Conservation (phyloP, 2,329 filamentous ascomycete genomes). For the Massarina eburnea region DNA sequence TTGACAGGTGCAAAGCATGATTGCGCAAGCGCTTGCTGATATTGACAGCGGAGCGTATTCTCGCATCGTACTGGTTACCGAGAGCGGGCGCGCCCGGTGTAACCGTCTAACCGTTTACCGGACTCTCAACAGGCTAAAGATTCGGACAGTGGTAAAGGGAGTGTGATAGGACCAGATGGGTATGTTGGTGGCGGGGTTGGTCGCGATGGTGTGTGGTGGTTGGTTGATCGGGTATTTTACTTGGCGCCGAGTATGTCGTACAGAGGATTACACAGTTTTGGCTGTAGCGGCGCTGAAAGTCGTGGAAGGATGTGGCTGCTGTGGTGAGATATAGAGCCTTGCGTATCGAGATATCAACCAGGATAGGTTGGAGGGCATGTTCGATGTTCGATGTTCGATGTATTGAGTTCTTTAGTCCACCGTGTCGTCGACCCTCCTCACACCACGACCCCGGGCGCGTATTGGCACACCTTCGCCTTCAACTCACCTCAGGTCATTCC, state of each 20-base stretch:
- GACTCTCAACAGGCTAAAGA: neutral
- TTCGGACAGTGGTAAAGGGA: neutral
- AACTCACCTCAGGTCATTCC: too few relatives aligned
- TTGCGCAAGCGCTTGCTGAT: slow-evolving; percentile 12
- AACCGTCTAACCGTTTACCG: slow-evolving; percentile 3
- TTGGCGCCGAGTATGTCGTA: slow-evolving; percentile 8
- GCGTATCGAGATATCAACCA: too few relatives aligned
- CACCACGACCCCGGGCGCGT: too few relatives aligned
- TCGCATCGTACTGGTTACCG: slow-evolving; percentile 8
- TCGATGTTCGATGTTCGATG: too few relatives aligned
- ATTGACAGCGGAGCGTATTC: neutral
- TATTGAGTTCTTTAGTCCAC: too few relatives aligned
- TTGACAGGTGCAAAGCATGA: neutral
- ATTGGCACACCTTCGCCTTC: too few relatives aligned
- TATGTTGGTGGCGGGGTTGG: neutral
- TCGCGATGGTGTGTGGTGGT: slow-evolving; percentile 4
- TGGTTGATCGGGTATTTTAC: slow-evolving; percentile 20
- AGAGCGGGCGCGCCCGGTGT: slow-evolving; percentile 6
- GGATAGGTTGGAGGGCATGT: too few relatives aligned
- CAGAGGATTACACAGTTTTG: neutral
- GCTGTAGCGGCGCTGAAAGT: neutral
- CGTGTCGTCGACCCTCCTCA: too few relatives aligned
- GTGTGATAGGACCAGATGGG: neutral
- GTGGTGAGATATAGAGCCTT: too few relatives aligned
- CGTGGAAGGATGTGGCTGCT: too few relatives aligned